These are phyloP conservation scores for Phyllosticta citriasiana DNA, from an alignment of 2,329 filamentous ascomycete genomes.

Conservation along the genomic window DNA sequence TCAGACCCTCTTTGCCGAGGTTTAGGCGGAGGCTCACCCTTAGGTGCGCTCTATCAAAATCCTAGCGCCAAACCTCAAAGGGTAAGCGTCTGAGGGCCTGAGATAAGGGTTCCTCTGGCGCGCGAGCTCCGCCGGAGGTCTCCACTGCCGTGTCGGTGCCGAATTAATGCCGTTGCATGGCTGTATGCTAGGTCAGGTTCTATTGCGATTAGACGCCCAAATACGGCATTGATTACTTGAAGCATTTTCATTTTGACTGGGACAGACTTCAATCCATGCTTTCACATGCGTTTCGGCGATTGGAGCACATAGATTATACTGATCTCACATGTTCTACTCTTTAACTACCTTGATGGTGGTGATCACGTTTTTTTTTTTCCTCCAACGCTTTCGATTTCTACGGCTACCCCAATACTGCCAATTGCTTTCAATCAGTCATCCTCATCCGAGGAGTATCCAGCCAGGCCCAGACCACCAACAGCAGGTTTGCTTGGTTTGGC, in stretches of 20 bases:
- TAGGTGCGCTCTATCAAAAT: too few species aligned
- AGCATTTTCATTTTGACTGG: too few species aligned
- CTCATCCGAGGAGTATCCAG: constrained; percentile 8
- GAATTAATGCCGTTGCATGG: too few species aligned
- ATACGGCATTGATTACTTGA: too few species aligned
- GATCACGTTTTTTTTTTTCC: too few species aligned
- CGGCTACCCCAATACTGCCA: neutral
- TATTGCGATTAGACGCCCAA: too few species aligned
- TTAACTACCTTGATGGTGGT: neutral
- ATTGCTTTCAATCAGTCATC: neutral
- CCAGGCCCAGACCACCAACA: neutral
- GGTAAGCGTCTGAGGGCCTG: too few species aligned
- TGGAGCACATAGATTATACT: neutral
- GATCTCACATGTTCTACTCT: neutral
- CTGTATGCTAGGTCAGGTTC: too few species aligned
- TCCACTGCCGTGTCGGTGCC: neutral
- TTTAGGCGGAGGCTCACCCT: too few species aligned
- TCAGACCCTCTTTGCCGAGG: too few species aligned
- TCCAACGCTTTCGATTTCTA: neutral
- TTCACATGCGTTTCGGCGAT: neutral
- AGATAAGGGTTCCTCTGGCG: too few species aligned
- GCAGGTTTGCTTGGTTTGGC: constrained; percentile 1
- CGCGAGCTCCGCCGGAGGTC: neutral
- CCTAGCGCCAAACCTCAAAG: too few species aligned
- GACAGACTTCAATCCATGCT: neutral